Evolutionary conservation across 2,329 filamentous ascomycete species (phyloP).

Genomic region (Neonectria magnoliae): DNA sequence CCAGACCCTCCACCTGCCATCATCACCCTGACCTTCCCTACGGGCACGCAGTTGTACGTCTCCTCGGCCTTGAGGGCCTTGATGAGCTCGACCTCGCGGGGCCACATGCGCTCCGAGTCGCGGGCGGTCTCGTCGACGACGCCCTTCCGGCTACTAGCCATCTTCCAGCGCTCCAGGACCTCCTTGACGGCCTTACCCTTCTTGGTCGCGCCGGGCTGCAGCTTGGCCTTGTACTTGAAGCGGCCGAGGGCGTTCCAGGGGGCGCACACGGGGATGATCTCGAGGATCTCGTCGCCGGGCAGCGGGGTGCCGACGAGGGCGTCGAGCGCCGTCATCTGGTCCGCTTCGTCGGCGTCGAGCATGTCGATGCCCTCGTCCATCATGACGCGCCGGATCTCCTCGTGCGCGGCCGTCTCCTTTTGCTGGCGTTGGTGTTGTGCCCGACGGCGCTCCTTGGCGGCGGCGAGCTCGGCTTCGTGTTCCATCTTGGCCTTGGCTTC

Average conservation of each 20-base stretch:
- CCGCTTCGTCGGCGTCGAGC: conserved; percentile 68
- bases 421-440: conserved; percentile 84
- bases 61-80: conserved; percentile 84
- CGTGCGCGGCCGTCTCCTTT: conserved; percentile 78
- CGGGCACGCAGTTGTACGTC: conserved; percentile 81
- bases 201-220: conserved; percentile 90
- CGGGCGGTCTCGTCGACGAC: conserved; percentile 68
- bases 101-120: conserved; percentile 83
- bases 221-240: conserved; percentile 93
- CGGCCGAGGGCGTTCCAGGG: conserved; percentile 71
- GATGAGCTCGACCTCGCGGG: conserved; percentile 85
- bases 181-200: conserved; percentile 96
- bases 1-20: conserved; percentile 66
- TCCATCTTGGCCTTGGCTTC: conserved; percentile 77
- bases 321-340: conserved; percentile 68
- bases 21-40: conserved; percentile 83
- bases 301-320: conserved; percentile 80
- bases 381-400: conserved; percentile 72
- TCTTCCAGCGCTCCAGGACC: conserved; percentile 83
- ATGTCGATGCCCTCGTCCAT: conserved; percentile 68
- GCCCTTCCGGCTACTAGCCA: conserved; percentile 67
- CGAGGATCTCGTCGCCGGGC: conserved; percentile 83
- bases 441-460: conserved; percentile 77
- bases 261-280: conserved; percentile 71
- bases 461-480: conserved; percentile 71